A percentile compares a stretch with the other conserved stretches of the same genome.
phyloP scores from a whole-genome alignment of 768 basidiomycete genomes.

The Solioccasus polychromus region DNA sequence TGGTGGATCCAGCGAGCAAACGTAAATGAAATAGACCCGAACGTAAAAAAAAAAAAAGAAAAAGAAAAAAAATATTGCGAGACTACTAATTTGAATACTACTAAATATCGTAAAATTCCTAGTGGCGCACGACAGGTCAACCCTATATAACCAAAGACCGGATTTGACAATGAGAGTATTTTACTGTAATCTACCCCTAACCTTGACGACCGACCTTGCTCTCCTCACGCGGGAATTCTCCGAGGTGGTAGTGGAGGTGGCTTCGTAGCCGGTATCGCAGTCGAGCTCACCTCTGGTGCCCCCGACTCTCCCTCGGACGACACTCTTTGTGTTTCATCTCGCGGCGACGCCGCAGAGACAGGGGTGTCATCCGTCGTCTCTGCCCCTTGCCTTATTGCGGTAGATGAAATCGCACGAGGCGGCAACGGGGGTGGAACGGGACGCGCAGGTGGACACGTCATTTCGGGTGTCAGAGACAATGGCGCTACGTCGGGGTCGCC shows the following conservation, averaged over 20 bases:
- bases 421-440: constrained; percentile 38
- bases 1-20: too few species aligned
- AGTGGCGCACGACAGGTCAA: too few species aligned
- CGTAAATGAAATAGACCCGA: too few species aligned
- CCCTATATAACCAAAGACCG: too few species aligned
- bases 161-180: too few species aligned
- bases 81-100: constrained; percentile 23
- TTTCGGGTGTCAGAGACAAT: constrained; percentile 24
- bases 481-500: constrained; percentile 29
- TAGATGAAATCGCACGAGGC: constrained; percentile 38
- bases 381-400: constrained; percentile 28
- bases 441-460: constrained; percentile 22
- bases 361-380: constrained; percentile 24
- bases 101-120: too few species aligned
- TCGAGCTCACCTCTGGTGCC: constrained; percentile 3
- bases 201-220: too few species aligned
- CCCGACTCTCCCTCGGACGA: constrained; percentile 17
- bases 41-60: background rate
- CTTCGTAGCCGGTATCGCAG: constrained; percentile 8
- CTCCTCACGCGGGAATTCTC: constrained; percentile 17
- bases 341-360: constrained; percentile 46
- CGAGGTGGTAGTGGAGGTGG: constrained; percentile 40
- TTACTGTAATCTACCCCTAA: too few species aligned
- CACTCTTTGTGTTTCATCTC: constrained; percentile 37
- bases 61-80: background rate